Conservation (phyloP, 305 asterid species). For the Plantago lanceolata region DNA sequence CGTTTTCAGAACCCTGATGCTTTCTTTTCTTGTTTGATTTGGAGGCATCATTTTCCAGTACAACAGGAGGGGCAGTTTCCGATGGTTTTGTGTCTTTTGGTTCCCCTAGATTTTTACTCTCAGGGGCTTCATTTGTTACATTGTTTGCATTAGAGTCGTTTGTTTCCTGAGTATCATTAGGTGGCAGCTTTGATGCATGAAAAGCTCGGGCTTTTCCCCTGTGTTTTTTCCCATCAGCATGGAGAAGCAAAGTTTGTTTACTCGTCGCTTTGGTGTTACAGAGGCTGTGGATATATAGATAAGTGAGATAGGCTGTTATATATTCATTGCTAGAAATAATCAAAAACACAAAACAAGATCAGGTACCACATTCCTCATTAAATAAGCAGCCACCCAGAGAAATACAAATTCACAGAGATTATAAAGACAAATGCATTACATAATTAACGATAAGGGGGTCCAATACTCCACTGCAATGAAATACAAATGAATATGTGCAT, state of each 20-base stretch:
- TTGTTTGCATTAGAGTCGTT: slow-evolving; percentile 28
- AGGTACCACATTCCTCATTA: too few species aligned
- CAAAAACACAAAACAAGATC: not conserved
- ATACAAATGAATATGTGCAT: not conserved
- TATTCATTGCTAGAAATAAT: not conserved
- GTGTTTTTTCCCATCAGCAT: slow-evolving; percentile 95
- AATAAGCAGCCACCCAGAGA: too few species aligned
- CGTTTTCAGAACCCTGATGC: slow-evolving; percentile 37
- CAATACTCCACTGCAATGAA: not conserved
- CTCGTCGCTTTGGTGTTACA: slow-evolving; percentile 89
- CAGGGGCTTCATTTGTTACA: slow-evolving; percentile 30
- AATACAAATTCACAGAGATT: too few species aligned
- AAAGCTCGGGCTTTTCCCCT: slow-evolving; percentile 83
- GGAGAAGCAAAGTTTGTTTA: slow-evolving; percentile 81
- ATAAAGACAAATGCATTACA: too few species aligned
- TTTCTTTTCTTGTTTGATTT: slow-evolving; percentile 60
- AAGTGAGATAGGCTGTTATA: not conserved
- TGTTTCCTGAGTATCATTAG: slow-evolving; percentile 40
- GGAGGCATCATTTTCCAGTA: slow-evolving; percentile 33
- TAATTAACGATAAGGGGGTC: too few species aligned
- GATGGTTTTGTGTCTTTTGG: slow-evolving; percentile 37
- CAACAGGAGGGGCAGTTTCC: slow-evolving; percentile 28
- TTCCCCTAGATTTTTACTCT: slow-evolving; percentile 31
- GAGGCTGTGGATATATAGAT: slow-evolving; percentile 44
- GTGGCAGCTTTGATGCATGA: slow-evolving; percentile 67